Base-by-base conservation (phyloP, 768 basidiomycete genomes). In the Stropharia rugosoannulata region DNA sequence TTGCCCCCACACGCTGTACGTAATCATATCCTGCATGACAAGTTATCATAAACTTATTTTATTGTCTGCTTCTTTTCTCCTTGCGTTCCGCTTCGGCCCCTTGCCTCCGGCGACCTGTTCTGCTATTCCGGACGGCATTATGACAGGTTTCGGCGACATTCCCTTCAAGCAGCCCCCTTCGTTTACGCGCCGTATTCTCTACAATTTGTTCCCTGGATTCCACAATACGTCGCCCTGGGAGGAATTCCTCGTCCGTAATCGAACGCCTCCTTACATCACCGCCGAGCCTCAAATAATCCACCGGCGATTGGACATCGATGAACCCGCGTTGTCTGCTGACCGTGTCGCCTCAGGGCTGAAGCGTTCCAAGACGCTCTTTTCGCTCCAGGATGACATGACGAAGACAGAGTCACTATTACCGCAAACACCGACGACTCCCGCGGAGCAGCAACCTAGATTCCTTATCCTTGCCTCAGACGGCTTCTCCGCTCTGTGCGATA, bases 1-100 rank as follows among this genome's bases (percentile, higher is more conserved):
- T 92, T 27, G 87, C 89, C 3, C 88, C 89, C 50, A 87, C 86
- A 62, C 80, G 90, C 70, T 87, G 89, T 90, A 65, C 63, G 83
- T 78, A 32, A 46, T 49, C 51, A 38, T 58, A 47, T 42, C 41
- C 22, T 13, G 57, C 32, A 54, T 53, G 45, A 6, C 27, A 15
- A 25, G 60, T 59, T 61, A 60, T 40, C 65, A 62, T 51, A 54
- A 39, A 58, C 35, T 55, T 42, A 48, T 53, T 52, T 57, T 56
- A 37, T 59, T 45, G 51, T 54, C 51, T 51, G 46, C 53, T 22
- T 54, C 42, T 25, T 41, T 32, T 57, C 58, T 54, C 40, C 46
- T 18, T 37, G 38, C 51, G 41, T 55, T 22, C 39, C 55, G 36
- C 46, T 10, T 49, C 29, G 29, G 35, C 22, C 45, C 27, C 29